These are phyloP conservation scores for Tylopilus sp. DNA, from an alignment of 1,284 basidiomycete genomes.

Conservation along the genomic window DNA sequence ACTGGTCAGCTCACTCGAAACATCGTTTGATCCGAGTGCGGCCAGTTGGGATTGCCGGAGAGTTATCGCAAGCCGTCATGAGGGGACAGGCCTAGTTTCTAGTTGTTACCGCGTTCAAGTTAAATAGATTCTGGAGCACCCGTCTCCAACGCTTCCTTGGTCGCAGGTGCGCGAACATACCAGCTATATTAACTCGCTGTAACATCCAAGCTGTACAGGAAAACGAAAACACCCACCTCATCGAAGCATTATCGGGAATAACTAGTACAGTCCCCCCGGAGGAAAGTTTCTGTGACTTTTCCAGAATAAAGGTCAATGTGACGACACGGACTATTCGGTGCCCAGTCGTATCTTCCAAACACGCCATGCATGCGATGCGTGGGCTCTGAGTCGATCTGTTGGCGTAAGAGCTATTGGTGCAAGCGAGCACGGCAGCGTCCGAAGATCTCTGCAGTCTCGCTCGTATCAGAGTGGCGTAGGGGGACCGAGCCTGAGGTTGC, in stretches of 20 bases:
- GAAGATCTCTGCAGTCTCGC: constrained; percentile 14
- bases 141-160: constrained; percentile 52
- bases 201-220: not conserved
- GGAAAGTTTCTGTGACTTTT: not conserved
- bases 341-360: constrained; percentile 59
- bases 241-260: constrained; percentile 71
- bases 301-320: not conserved
- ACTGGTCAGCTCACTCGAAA: constrained; percentile 55
- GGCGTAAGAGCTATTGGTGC: constrained; percentile 63
- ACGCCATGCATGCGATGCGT: constrained; percentile 64
- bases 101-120: too few species aligned
- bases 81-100: too few species aligned
- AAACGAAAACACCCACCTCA: constrained; percentile 40
- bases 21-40: constrained; percentile 62
- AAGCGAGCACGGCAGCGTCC: constrained; percentile 73
- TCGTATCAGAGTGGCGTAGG: constrained; percentile 14
- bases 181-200: constrained; percentile 37
- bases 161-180: constrained; percentile 67
- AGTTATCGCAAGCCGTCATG: too few species aligned
- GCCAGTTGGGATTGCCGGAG: too few species aligned
- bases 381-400: constrained; percentile 65
- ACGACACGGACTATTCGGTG: constrained; percentile 45
- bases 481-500: not conserved
- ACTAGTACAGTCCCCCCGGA: constrained; percentile 39
- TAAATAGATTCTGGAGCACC: too few species aligned